Base-by-base conservation (phyloP, 163 green algal species). In the Scenedesmus sp. region DNA sequence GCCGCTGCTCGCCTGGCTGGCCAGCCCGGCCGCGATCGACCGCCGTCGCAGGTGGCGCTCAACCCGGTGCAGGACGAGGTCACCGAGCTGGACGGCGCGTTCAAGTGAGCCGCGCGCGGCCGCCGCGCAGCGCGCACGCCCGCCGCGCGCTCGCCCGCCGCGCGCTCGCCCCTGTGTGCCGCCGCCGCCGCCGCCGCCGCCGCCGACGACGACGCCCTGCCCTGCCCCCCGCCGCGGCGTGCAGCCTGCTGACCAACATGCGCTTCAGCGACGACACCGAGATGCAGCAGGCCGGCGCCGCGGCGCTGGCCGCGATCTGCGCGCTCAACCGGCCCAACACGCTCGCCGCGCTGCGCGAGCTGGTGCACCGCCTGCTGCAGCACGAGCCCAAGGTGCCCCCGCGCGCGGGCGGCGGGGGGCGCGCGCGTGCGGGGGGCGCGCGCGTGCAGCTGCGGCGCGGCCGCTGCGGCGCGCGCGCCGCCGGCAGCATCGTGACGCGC, bases 331-430 rank as follows among this genome's bases (percentile, higher is more conserved):
- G 69, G 15, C 24, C 53, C 7, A 65, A 64, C 53, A 60, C 48
- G 50, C 2, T 62, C 14, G 44, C 58, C 24, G 26, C 11, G 2
- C 42, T 74, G n/a, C 33, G 62, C 1, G 48, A 81, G 74, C 48
- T 81, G 31, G 74, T 81, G 48, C 74, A 75, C 74, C 66, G 74
- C 28, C 62, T 81, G 63, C 47, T 74, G 34, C 20, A 58, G 17
- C 33, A 51, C 42, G 62, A 81, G 62, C 24, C 60, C 11, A 66
- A 77, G 69, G 66, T 75, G 45, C 1, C 1, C 48, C 22, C 48
- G 18, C 48, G 20, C 22, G 48, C 48, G 20, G 20, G 48, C 22
- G 48, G 17, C 58, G 10, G 24, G 33, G 29, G 24, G 18, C 56
- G 63, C 20, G 6, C 4, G 29, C 6, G 14, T 36, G 10, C 6